Evolutionary conservation across 78 protist species (phyloP), one percentile per base, ranked within the genome.

Genomic region (Dictyostelium intermedium): DNA sequence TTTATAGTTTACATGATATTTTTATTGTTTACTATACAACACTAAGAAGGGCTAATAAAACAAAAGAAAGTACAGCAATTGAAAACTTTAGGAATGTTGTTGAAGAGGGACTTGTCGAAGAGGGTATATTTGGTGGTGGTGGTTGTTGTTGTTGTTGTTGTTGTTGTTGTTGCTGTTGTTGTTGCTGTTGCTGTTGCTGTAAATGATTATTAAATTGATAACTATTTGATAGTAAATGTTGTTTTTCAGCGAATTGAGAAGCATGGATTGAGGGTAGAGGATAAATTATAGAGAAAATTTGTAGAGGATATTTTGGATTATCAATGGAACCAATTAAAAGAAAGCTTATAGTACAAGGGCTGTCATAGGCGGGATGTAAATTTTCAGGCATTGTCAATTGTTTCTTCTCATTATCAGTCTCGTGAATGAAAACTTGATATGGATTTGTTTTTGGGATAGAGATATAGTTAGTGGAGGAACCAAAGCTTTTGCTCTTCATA

Each of bases 361-460:
- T 53, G 35, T 32, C 60, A 35, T 60, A 39, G 2, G 18, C 27
- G 1, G 30, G 34, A 47, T 43, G 92, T 20, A 25, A 10, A 39
- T 32, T 70, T 79, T 80, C 92, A 30, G 84, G 84, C 11, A 45
- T 32, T 1, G 69, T 74, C 30, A 47, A 76, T 37, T 32, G 41
- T 47, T 76, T n/a, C 13, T 43, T 35, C 2, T 83, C 66, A 23
- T 79, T 87, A 30, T 27, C 85, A 30, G 77, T 84, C 37, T 87
- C 61, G n/a, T 78, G 85, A 27, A 87, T 84, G 70, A 63, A 79
- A 35, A 87, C 47, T 11, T 18, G 13, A 66, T 87, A 87, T 4
- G 85, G 85, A 23, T 60, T 87, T 2, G 50, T 20, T 20, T 50
- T 41, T 23, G 93, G 93, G 7, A 87, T 87, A 1, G 86, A 79